phyloP scores from a whole-genome alignment of 208 protist species.

The Endotrypanum monterogeii region DNA sequence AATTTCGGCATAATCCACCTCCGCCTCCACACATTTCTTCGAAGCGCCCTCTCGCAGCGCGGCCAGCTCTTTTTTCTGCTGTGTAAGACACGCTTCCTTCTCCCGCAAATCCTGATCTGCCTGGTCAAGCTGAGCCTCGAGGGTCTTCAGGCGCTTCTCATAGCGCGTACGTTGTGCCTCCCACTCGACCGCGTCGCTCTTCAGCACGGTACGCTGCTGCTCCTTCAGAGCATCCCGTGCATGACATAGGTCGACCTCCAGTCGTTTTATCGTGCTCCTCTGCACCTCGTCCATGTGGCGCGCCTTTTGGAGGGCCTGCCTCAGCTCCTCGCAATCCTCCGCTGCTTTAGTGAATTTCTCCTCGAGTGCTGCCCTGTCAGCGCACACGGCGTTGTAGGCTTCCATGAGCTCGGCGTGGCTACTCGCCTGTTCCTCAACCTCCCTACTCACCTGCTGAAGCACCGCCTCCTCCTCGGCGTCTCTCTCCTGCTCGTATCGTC shows the following conservation, averaged over 20 bases:
- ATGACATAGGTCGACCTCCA: conserved; percentile 62
- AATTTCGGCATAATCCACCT: conserved; percentile 36
- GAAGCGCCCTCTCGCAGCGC: conserved; percentile 23
- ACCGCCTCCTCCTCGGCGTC: conserved; percentile 75
- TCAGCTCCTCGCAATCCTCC: conserved; percentile 23
- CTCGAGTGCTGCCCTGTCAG: conserved; percentile 33
- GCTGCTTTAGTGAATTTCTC: conserved; percentile 25
- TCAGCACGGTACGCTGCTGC: conserved; percentile 6
- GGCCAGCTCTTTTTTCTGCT: conserved; percentile 30
- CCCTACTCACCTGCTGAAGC: conserved; percentile 60
- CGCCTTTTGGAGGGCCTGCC: conserved; percentile 33
- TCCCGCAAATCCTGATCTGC: conserved; percentile 25
- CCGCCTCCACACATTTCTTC: conserved; percentile 18
- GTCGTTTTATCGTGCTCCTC: conserved; percentile 31
- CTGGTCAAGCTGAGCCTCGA: conserved; percentile 31
- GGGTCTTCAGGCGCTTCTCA: conserved; percentile 25
- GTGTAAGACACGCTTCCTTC: conserved; percentile 14
- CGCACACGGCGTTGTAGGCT: conserved; percentile 23
- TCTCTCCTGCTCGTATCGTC: conserved; percentile 57
- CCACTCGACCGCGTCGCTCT: conserved; percentile 10
- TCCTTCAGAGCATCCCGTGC: conserved; percentile 42
- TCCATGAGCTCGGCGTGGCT: conserved; percentile 43
- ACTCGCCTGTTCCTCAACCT: conserved; percentile 62
- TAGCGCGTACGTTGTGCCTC: conserved; percentile 11
- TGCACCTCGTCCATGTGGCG: conserved; percentile 43